A percentile compares a stretch with the other conserved stretches of the same genome.
phyloP scores from a whole-genome alignment of 257 asterid species.

The Lycium barbarum region DNA sequence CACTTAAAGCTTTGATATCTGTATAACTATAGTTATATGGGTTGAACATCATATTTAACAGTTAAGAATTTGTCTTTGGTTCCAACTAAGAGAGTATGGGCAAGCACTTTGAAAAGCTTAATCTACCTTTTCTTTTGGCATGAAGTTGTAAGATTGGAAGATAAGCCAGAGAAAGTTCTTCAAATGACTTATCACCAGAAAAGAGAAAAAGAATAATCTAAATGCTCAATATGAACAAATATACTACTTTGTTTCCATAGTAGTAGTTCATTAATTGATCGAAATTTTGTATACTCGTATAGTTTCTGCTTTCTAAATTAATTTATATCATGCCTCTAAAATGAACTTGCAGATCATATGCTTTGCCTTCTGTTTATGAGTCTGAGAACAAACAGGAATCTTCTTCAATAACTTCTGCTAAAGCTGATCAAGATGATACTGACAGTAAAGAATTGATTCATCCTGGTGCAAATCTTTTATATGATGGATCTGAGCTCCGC shows the following conservation, averaged over 20 bases:
- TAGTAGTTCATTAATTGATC: not conserved
- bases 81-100: too few species aligned
- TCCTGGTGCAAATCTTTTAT: conserved; percentile 93
- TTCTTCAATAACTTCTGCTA: conserved; percentile 48
- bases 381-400: conserved; percentile 55
- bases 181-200: too few species aligned
- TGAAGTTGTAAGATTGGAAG: too few species aligned
- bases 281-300: not conserved
- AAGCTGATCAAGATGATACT: conserved; percentile 73
- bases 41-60: too few species aligned
- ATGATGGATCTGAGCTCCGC: conserved; percentile 83
- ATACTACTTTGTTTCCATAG: not conserved
- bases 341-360: conserved; percentile 79
- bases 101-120: too few species aligned
- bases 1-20: not conserved
- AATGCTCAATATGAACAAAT: not conserved
- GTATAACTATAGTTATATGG: too few species aligned
- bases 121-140: too few species aligned
- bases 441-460: conserved; percentile 85
- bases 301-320: not conserved
- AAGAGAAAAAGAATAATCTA: too few species aligned
- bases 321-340: conserved; percentile 15
- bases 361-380: conserved; percentile 73
- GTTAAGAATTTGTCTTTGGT: too few species aligned
- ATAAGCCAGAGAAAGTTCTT: too few species aligned